These are phyloP conservation scores for Lunularia cruciata DNA, from an alignment of 225 moss, liverwort and hornwort species.

Conservation along the genomic window DNA sequence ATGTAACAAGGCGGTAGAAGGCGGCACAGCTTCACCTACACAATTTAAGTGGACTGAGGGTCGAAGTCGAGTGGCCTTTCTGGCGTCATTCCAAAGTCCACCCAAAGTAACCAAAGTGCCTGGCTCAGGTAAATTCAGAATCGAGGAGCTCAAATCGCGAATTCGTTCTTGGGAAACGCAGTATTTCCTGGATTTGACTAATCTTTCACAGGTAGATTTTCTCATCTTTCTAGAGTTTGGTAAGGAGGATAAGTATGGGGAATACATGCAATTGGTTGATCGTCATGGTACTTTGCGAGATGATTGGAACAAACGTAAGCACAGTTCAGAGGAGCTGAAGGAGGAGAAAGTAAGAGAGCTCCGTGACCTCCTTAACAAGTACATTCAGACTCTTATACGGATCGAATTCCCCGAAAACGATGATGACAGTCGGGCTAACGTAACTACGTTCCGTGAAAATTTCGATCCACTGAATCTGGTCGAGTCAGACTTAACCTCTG, in stretches of 20 bases:
- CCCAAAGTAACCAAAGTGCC: background rate
- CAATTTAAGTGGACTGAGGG: conserved; percentile 35
- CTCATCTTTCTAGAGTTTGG: conserved; percentile 18
- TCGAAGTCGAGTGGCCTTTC: conserved; percentile 26
- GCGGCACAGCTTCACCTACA: too few species aligned
- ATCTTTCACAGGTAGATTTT: conserved; percentile 14
- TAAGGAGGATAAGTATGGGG: conserved; percentile 1
- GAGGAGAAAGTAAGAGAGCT: background rate
- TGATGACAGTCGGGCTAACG: too few species aligned
- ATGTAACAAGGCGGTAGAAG: background rate
- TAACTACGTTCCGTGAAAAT: too few species aligned
- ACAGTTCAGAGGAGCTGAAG: background rate
- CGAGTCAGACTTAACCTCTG: background rate
- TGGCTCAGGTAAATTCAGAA: background rate
- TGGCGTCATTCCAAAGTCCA: conserved; percentile 19
- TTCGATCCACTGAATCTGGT: background rate
- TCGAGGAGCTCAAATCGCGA: background rate
- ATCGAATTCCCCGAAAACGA: conserved; percentile 6
- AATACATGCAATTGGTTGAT: background rate
- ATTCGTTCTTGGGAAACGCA: conserved; percentile 1
- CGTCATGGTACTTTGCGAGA: background rate
- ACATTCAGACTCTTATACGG: background rate
- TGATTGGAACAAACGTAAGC: background rate
- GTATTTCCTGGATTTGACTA: conserved; percentile 22
- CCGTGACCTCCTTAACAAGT: background rate